Evolutionary conservation across 352 stramenopile genomes (phyloP), one percentile per base, ranked within the genome.

Genomic region (Globisporangium heterothallicum): DNA sequence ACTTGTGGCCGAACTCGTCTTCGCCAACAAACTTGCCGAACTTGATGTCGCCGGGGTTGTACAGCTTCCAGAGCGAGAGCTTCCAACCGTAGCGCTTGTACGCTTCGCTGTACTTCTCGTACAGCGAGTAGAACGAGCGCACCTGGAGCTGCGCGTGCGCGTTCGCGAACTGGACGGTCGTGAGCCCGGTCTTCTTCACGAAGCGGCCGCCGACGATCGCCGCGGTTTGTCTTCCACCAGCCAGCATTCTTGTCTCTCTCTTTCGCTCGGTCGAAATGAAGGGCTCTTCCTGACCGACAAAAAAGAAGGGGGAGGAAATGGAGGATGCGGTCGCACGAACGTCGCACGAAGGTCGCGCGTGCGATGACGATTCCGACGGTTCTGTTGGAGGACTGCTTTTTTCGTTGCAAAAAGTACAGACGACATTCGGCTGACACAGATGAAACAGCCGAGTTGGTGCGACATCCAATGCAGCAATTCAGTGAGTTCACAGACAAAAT

Each of bases 21-120:
- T 86, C 57, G 35, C 84, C 84, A 22, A 94, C 81, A 34, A 78
- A 68, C 47, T 86, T 80, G 16, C 84, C 84, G 59, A 94, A 94
- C 66, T 94, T 94, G 62, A 94, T 79, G 56, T 94, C 84, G 13
- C 79, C 79, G 2, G 79, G 75, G 64, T 91, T 91, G 66, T 91
- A 94, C n/a, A 94, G 74, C 61, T 92, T 90, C 84, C 84, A 94
- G 35, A 94, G 69, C 45, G 74, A 77, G 8, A 72, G 65, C 75
- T 92, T 87, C 62, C 66, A 84, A 44, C 84, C 84, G 66, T 77
- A 94, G 46, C 82, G 81, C 64, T 88, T 85, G 66, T 82, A 68
- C 32, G 84, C 74, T 59, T 92, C 81, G 41, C 69, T 53, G 63
- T 94, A 94, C 63, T 94, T 94, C 58, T 92, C 72, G 26, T 75